These are phyloP conservation scores for Acrocalymma vagum DNA, from an alignment of 2,329 filamentous ascomycete species.

Conservation along the genomic window DNA sequence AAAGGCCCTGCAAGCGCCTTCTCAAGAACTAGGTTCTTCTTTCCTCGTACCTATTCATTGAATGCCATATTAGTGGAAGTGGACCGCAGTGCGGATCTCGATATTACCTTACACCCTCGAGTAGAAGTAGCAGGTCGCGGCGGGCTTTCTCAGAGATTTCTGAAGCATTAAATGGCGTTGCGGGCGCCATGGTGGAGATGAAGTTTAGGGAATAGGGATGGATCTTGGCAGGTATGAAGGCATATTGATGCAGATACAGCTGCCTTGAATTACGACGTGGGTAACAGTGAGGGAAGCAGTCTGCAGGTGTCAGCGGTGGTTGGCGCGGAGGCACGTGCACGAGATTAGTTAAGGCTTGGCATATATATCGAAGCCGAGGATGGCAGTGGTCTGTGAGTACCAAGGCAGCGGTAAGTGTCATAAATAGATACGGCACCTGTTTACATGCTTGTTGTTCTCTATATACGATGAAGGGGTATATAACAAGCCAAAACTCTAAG, in stretches of 20 bases:
- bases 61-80: constrained; percentile 40
- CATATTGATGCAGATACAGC: constrained; percentile 15
- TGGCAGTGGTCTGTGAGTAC: too few species aligned
- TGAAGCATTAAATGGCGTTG: constrained; percentile 74
- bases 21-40: constrained; percentile 97
- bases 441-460: too few species aligned
- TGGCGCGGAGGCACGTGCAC: constrained; percentile 16
- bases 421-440: too few species aligned
- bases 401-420: too few species aligned
- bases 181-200: constrained; percentile 67
- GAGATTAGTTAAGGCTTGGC: constrained; percentile 13
- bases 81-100: constrained; percentile 26
- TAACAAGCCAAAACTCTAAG: constrained; percentile 8
- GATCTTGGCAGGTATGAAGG: constrained; percentile 2
- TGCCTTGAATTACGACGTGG: constrained; percentile 11
- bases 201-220: constrained; percentile 3
- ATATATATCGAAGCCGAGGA: too few species aligned
- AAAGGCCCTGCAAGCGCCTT: constrained; percentile 88
- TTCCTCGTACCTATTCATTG: constrained; percentile 81
- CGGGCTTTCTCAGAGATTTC: constrained; percentile 83
- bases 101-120: constrained; percentile 86
- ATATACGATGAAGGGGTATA: constrained; percentile 26
- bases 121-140: constrained; percentile 86
- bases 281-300: background rate
- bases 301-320: constrained; percentile 9